These are phyloP conservation scores for Ustulina deusta DNA, from an alignment of 2,329 filamentous ascomycete species.

Conservation along the genomic window DNA sequence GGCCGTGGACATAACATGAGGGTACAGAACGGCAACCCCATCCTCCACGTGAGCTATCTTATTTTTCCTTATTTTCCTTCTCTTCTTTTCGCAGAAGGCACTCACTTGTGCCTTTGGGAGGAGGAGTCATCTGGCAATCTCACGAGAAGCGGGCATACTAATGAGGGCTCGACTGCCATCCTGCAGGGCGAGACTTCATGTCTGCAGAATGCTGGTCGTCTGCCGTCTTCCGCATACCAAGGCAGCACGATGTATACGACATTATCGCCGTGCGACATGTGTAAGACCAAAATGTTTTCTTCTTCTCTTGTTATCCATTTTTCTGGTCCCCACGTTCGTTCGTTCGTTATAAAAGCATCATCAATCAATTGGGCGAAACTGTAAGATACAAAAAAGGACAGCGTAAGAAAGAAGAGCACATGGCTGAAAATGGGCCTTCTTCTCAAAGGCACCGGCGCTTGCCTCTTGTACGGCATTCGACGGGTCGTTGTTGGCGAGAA, in stretches of 20 bases:
- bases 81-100: background rate
- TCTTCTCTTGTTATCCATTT: background rate
- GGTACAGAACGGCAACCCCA: conserved; percentile 77
- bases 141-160: background rate
- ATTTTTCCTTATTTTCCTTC: background rate
- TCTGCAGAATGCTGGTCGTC: conserved; percentile 78
- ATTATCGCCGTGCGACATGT: conserved; percentile 84
- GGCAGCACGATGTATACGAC: conserved; percentile 87
- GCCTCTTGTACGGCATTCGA: conserved; percentile 78
- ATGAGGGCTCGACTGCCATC: background rate
- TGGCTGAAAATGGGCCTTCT: conserved; percentile 4
- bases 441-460: conserved; percentile 71
- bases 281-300: conserved; percentile 50
- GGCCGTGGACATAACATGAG: conserved; percentile 81
- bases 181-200: conserved; percentile 78
- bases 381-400: background rate
- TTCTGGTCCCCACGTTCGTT: background rate
- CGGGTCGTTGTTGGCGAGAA: conserved; percentile 84
- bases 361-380: background rate
- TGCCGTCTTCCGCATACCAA: conserved; percentile 75
- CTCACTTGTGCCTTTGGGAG: background rate
- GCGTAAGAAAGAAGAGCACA: background rate
- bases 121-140: background rate
- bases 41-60: conserved; percentile 67
- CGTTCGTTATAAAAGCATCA: background rate